Evolutionary conservation across 1,284 basidiomycete species (phyloP).

Genomic region (Trichosporon asahii): DNA sequence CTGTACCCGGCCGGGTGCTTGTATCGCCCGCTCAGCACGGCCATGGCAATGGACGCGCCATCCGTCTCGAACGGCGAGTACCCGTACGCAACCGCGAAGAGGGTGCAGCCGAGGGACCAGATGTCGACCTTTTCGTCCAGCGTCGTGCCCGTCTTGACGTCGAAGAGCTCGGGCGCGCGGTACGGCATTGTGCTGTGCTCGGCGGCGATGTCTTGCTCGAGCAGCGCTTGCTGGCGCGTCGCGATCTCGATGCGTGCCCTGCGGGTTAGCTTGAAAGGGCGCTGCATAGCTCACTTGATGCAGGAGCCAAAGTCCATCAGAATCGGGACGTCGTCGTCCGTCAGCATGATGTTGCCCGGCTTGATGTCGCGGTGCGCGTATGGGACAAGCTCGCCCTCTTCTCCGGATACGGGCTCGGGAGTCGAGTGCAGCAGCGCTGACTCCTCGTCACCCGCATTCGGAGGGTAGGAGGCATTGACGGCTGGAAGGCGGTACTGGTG

Average conservation of each 20-base stretch:
- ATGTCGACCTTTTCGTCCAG: constrained; percentile 95
- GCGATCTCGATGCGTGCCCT: constrained; percentile 54
- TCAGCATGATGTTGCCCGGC: constrained; percentile 94
- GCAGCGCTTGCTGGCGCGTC: constrained; percentile 76
- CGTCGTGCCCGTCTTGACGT: constrained; percentile 81
- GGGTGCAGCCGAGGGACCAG: constrained; percentile 89
- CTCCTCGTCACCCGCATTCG: constrained; percentile 33
- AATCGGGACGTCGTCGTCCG: constrained; percentile 85
- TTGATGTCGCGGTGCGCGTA: constrained; percentile 98
- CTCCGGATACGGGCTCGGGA: constrained; percentile 61
- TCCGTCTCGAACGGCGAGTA: constrained; percentile 89
- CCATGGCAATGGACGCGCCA: constrained; percentile 92
- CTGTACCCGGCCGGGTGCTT: constrained; percentile 69
- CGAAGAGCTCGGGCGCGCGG: constrained; percentile 89
- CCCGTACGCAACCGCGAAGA: constrained; percentile 86
- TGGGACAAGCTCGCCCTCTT: constrained; percentile 61
- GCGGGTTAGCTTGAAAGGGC: neutral
- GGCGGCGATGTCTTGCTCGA: constrained; percentile 85
- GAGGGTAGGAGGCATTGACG: constrained; percentile 41
- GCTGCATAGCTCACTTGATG: constrained; percentile 44
- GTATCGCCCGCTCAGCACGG: constrained; percentile 84
- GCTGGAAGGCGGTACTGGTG: constrained; percentile 64
- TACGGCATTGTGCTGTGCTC: constrained; percentile 97
- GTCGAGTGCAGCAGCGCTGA: constrained; percentile 61
- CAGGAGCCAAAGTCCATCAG: constrained; percentile 97